A percentile compares a stretch with the other conserved stretches of the same genome.
phyloP scores from a whole-genome alignment of 1,139 yeast species.

The Kodamaea plutei region DNA sequence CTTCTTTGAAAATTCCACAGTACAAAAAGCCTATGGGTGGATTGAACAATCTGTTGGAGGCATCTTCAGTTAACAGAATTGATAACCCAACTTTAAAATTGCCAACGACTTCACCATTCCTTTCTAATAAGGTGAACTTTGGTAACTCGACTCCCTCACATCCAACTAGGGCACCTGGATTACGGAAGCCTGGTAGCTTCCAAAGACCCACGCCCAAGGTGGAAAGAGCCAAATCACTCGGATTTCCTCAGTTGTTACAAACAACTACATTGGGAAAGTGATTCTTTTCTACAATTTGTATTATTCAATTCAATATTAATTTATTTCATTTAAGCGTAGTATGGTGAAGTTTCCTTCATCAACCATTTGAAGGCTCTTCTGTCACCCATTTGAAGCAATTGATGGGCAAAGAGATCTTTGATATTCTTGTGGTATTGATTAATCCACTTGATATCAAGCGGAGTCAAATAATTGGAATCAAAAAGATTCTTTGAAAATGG shows the following conservation, averaged over 20 bases:
- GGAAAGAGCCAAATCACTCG: conserved; percentile 22
- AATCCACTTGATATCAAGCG: conserved; percentile 49
- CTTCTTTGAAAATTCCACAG: conserved; percentile 36
- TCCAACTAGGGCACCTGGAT: conserved; percentile 18
- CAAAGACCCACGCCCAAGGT: conserved; percentile 13
- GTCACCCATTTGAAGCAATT: conserved; percentile 36
- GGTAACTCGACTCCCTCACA: conserved; percentile 10
- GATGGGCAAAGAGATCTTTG: conserved; percentile 31
- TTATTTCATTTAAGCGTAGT: no score
- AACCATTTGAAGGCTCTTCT: conserved; percentile 39
- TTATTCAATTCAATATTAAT: conserved; percentile 1
- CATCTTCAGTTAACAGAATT: conserved; percentile 7
- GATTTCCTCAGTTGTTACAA: conserved; percentile 25
- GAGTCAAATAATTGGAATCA: conserved; percentile 31
- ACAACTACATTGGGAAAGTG: conserved; percentile 19
- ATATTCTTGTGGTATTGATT: conserved; percentile 43
- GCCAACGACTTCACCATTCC: conserved; percentile 31
- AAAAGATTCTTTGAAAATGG: conserved; percentile 51
- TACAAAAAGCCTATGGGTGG: conserved; percentile 31
- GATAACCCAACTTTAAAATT: conserved; percentile 20
- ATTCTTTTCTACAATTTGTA: no score
- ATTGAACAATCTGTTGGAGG: conserved; percentile 4
- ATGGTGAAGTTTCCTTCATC: conserved; percentile 32
- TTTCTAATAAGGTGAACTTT: conserved; percentile 28
- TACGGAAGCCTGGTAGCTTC: conserved; percentile 50